Evolutionary conservation across 1,284 basidiomycete species (phyloP), one percentile per base, ranked within the genome.

Genomic region (Sanghuangporus weigelae): DNA sequence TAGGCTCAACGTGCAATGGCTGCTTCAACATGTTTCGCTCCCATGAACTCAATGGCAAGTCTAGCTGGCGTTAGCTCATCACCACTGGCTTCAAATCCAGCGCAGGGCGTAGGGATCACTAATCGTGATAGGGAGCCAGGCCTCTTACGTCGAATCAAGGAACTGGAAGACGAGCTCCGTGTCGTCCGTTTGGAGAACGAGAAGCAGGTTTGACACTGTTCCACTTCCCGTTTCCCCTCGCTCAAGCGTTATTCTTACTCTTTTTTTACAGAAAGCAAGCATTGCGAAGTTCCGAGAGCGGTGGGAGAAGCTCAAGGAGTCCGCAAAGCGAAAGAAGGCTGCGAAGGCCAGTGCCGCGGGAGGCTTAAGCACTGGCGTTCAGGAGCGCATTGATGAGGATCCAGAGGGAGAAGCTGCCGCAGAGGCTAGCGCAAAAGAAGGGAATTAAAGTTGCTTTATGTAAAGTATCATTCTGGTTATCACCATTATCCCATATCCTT

Each of bases 271-370:
- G 92, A 89, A 88, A 84, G 80, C 83, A 14, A 90, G 93, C 81
- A 89, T 94, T 67, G 81, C 83, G 16, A 90, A 91, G 71, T 95
- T 93, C 77, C 85, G 89, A 54, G 92, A 90, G 72, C 81, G 90
- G 63, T 95, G 93, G 88, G 91, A 93, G 70, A 93, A 92, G 73
- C 78, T 96, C 66, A 95, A 95, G 73, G 86, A 91, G 68, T 89
- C 87, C 35, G 89, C 92, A 14, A 90, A 87, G 72, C 86, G 87
- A 63, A 95, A 95, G 78, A 92, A 92, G 73, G 90, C 92, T 71
- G 89, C 89, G 12, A 93, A 89, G 72, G 89, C 89, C 14, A 93
- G 89, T 72, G 83, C 81, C n/a, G 81, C 81, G 3, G 81, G 80
- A 21, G 80, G 79, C 21, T 75, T 77, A 16, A 38, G 36, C 31